A percentile compares a stretch with the other conserved stretches of the same genome.
These are phyloP conservation scores for Rhodocollybia butyracea DNA, from an alignment of 768 basidiomycete genomes.

Conservation along the genomic window DNA sequence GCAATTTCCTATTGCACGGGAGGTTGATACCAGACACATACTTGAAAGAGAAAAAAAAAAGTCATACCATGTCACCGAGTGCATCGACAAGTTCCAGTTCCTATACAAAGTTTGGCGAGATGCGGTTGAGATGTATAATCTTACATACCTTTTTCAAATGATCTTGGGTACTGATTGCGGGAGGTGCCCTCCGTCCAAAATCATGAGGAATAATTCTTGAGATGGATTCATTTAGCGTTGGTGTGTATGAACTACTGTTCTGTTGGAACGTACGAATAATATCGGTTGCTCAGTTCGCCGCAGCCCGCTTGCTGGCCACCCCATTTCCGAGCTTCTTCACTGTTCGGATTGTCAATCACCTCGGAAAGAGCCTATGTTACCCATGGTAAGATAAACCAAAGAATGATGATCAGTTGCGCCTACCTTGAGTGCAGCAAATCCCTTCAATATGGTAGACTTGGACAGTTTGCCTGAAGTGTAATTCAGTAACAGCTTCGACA, in stretches of 20 bases:
- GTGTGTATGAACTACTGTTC: not conserved
- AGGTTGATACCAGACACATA: too few relatives aligned
- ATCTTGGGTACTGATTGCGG: slow-evolving; percentile 33
- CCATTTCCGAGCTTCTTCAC: slow-evolving; percentile 31
- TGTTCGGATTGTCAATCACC: slow-evolving; percentile 43
- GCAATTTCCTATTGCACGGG: slow-evolving; percentile 45
- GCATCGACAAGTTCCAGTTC: slow-evolving; percentile 65
- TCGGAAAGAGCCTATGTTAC: slow-evolving; percentile 42
- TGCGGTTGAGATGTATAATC: not conserved
- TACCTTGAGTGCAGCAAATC: slow-evolving; percentile 58
- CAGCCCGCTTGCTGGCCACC: slow-evolving; percentile 39
- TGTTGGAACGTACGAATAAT: slow-evolving; percentile 48
- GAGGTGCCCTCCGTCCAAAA: slow-evolving; percentile 50
- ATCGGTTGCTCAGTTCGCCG: slow-evolving; percentile 43
- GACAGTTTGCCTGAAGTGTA: slow-evolving; percentile 49
- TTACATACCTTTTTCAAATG: slow-evolving; percentile 38
- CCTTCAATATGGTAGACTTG: slow-evolving; percentile 55
- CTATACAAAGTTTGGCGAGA: slow-evolving; percentile 18
- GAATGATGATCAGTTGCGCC: not conserved
- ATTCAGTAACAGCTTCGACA: not conserved
- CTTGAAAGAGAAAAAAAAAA: not conserved
- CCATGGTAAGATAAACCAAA: too few relatives aligned
- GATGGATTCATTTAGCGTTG: not conserved
- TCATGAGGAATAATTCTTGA: slow-evolving; percentile 57
- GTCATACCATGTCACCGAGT: slow-evolving; percentile 56